phyloP scores from a whole-genome alignment of 1,284 basidiomycete genomes.

The Ustilago esculenta region DNA sequence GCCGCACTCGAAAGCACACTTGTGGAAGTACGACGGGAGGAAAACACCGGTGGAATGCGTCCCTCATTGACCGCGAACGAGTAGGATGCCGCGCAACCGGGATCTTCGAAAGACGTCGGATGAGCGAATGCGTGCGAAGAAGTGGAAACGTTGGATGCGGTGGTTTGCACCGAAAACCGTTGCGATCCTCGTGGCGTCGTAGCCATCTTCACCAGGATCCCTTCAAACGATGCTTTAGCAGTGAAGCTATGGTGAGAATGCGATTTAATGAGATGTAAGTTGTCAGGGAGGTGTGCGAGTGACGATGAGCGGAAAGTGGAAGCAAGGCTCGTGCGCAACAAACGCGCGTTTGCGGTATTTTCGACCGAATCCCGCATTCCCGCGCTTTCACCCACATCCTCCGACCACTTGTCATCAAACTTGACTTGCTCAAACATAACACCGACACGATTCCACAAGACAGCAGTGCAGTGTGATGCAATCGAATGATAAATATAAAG shows the following conservation, averaged over 20 bases:
- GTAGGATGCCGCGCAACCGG: constrained; percentile 19
- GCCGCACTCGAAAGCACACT: constrained; percentile 9
- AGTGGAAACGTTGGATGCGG: constrained; percentile 9
- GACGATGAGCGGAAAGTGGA: not conserved
- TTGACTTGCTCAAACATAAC: not conserved
- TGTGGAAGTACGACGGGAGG: constrained; percentile 19
- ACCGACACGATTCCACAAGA: no score
- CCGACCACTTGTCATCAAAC: no score
- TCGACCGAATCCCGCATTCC: not conserved
- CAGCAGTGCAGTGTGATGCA: no score
- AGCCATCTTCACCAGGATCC: no score
- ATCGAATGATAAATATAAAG: no score
- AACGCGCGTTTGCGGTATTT: no score
- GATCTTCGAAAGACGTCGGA: not conserved
- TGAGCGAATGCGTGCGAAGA: constrained; percentile 3
- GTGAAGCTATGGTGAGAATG: no score
- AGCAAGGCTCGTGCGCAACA: constrained; percentile 30
- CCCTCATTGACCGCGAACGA: not conserved
- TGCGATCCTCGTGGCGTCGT: constrained; percentile 29
- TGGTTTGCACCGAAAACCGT: constrained; percentile 40
- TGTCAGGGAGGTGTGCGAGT: not conserved
- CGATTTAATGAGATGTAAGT: no score
- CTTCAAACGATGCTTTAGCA: no score
- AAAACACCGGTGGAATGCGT: constrained; percentile 21
- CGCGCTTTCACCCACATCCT: no score